Evolutionary conservation across 202 grass and related monocot genomes (phyloP), one percentile per base, ranked within the genome.

Genomic region (Hordeum pubiflorum): DNA sequence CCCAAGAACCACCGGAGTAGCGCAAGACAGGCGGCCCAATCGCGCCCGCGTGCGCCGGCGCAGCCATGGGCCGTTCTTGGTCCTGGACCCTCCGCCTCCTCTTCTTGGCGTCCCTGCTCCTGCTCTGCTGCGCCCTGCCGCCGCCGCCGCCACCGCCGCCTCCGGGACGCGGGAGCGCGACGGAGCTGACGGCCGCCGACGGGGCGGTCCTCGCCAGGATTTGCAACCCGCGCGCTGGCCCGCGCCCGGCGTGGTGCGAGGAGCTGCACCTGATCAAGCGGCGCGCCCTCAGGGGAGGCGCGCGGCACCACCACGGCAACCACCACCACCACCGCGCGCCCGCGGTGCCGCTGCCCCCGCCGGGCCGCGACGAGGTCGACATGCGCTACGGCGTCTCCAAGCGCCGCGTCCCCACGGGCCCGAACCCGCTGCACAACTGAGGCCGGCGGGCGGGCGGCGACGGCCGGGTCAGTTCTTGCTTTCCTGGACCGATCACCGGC

Each of bases 371-470:
- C 24, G 93, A 91, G 59, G 75, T 97, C 48, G 89, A 97, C 76
- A 55, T 57, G 75, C 89, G 91, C 79, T 97, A 86, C 71, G 91
- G 89, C 62, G 89, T 91, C 37, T 75, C 84, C 37, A 97, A 97
- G 84, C 82, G 94, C 63, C 84, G 91, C 46, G 94, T 97, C 22
- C 94, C 94, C 17, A 93, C 89, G 3, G 94, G 94, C 39, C 94
- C 94, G 8, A 93, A 97, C 73, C 94, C 94, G n/a, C 91, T 97
- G 23, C 94, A 97, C 87, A 97, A 97, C 80, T 97, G 87, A 82
- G 26, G 65, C 6, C 2, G 33, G 39, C 8, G 10, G 22, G n/a
- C 36, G 10, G n/a, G 18, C 29, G 3, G 3, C 29, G 29, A 31
- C 38, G 63, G 77, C 34, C 62, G 37, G 75, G 64, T 26, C 41